These are phyloP conservation scores for Phaeomoniella chlamydospora DNA, from an alignment of 2,329 filamentous ascomycete genomes.

Conservation along the genomic window DNA sequence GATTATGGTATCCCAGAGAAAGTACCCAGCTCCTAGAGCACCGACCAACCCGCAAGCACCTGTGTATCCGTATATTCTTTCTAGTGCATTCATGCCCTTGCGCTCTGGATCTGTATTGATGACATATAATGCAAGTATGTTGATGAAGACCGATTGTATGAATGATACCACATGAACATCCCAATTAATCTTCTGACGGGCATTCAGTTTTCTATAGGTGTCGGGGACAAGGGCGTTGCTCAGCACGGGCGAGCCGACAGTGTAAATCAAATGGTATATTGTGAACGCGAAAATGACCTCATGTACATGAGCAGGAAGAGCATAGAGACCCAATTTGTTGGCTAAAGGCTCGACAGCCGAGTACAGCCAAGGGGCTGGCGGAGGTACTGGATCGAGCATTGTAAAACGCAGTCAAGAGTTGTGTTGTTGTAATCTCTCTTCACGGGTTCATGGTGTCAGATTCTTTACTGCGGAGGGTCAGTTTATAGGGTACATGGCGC, in stretches of 20 bases:
- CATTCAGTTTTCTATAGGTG: conserved; percentile 37
- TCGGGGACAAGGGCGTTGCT: conserved; percentile 38
- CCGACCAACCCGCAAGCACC: conserved; percentile 43
- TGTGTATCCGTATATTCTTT: conserved; percentile 47
- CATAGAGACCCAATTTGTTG: conserved; percentile 34
- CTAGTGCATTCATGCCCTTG: conserved; percentile 29
- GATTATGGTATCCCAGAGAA: conserved; percentile 48
- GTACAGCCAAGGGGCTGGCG: conserved; percentile 37
- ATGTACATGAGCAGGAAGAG: conserved; percentile 46
- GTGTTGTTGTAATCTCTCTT: background rate
- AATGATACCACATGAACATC: conserved; percentile 52
- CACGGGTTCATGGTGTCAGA: background rate
- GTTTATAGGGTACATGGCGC: background rate
- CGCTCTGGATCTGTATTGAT: conserved; percentile 43
- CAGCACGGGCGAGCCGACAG: conserved; percentile 38
- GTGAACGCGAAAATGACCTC: conserved; percentile 41
- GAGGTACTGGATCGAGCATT: conserved; percentile 29
- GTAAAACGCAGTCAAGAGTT: conserved; percentile 5
- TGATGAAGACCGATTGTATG: conserved; percentile 43
- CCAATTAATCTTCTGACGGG: conserved; percentile 48
- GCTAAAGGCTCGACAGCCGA: conserved; percentile 34
- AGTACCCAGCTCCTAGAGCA: conserved; percentile 48
- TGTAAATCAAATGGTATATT: conserved; percentile 42
- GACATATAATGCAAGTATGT: conserved; percentile 40
- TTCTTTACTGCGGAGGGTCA: background rate